Evolutionary conservation across 768 basidiomycete genomes (phyloP), one percentile per base, ranked within the genome.

Genomic region (Rossbeevera mucosa): DNA sequence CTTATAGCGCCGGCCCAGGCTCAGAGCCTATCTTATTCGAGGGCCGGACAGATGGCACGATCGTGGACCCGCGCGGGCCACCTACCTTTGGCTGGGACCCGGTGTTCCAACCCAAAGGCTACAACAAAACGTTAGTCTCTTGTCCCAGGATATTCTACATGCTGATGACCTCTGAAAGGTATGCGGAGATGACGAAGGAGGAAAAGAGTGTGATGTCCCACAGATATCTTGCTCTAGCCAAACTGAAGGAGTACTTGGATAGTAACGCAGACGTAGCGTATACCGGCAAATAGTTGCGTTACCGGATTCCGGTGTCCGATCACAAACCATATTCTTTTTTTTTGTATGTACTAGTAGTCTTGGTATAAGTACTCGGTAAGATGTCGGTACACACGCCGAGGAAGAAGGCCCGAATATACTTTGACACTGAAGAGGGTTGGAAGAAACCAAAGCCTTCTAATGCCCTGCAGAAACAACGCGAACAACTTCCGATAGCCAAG

Each of bases 61-160:
- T 98, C 55, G 95, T 99, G 3, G 82, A 83, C 22, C 79, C 94
- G 1, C 72, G 94, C 41, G 95, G 95, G 0, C 78, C 83, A 0
- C 72, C 76, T 25, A 70, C 79, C 12, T 97, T 97, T 64, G 95
- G 95, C 21, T 97, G 94, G 93, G 92, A 95, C 69, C 76, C 92
- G 0, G 71, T 88, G 8, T 96, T 95, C 63, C 81, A 93, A 64
- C 89, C 88, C 0, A 75, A 80, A 45, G 86, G 81, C 9, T 83
- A 79, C 18, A 83, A 85, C 7, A 75, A 83, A 68, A 98, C 94
- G 88, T 94, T 54, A 53, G 76, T 64, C 71, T 60, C 7, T 36
- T 12, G 2, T 21, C 25, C 6, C 2, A 21, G 6, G 7, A 33
- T 28, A 33, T 30, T 3, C 2, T n/a, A 8, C 38, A 40, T 18